Percentiles rank a stretch among this genome's conserved stretches.
Evolutionary conservation across 768 basidiomycete species (phyloP).

Genomic region (Xanthoconium stramineum): DNA sequence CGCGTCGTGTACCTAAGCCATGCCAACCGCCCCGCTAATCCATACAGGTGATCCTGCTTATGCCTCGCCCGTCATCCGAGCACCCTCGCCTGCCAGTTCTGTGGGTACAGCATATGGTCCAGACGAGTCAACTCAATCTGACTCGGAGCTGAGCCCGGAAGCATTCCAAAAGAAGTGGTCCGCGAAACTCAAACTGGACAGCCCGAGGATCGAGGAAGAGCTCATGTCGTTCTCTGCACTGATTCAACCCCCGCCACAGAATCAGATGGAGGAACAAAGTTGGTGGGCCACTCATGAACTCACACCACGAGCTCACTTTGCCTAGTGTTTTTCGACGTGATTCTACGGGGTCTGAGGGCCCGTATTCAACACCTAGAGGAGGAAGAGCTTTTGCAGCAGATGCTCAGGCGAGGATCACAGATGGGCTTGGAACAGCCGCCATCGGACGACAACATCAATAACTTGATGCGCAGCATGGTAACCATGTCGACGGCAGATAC

Average conservation of each 20-base stretch:
- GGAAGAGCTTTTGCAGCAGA: conserved; percentile 42
- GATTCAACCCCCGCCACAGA: conserved; percentile 33
- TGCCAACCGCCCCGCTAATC: conserved; percentile 31
- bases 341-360: conserved; percentile 37
- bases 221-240: conserved; percentile 30
- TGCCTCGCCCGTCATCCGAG: conserved; percentile 44
- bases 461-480: conserved; percentile 43
- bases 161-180: conserved; percentile 37
- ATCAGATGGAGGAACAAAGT: conserved; percentile 40
- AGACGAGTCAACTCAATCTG: conserved; percentile 44
- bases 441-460: conserved; percentile 36
- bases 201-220: conserved; percentile 37
- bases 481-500: conserved; percentile 16
- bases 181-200: conserved; percentile 33
- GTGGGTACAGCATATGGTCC: conserved; percentile 45
- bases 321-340: conserved; percentile 35
- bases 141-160: conserved; percentile 36
- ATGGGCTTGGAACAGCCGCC: conserved; percentile 35
- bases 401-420: conserved; percentile 35
- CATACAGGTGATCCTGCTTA: conserved; percentile 38
- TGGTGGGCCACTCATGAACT: conserved; percentile 11
- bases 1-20: conserved; percentile 22
- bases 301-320: conserved; percentile 2
- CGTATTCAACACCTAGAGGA: conserved; percentile 41
- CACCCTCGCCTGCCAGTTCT: conserved; percentile 45